Conservation (phyloP, 2,329 filamentous ascomycete genomes). For the Sarocladium brachiariae region DNA sequence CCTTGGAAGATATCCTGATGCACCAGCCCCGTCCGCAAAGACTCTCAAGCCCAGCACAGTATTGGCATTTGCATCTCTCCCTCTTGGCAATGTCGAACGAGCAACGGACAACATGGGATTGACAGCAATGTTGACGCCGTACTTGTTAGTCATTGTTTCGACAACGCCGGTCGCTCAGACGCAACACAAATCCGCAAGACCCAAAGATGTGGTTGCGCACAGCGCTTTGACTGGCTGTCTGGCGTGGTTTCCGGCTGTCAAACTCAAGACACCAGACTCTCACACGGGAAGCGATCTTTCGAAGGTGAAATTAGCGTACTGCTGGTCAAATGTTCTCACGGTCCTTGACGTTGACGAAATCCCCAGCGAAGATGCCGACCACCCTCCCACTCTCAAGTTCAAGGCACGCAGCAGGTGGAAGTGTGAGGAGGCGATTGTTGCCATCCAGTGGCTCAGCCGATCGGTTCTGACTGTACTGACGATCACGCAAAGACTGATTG, state of each 20-base stretch:
- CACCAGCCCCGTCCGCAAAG: slow-evolving; percentile 54
- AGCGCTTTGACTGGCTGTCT: slow-evolving; percentile 89
- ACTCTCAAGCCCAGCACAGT: slow-evolving; percentile 88
- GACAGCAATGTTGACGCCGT: slow-evolving; percentile 92
- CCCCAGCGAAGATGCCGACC: slow-evolving; percentile 61
- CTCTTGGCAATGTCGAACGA: slow-evolving; percentile 89
- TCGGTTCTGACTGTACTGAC: slow-evolving; percentile 89
- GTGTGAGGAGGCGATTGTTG: slow-evolving; percentile 90
- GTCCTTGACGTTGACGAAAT: slow-evolving; percentile 81
- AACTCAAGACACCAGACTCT: slow-evolving; percentile 69
- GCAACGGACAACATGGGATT: slow-evolving; percentile 81
- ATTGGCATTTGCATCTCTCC: slow-evolving; percentile 81
- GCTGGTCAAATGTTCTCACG: slow-evolving; percentile 97
- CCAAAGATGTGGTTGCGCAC: slow-evolving; percentile 85
- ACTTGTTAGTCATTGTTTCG: slow-evolving; percentile 91
- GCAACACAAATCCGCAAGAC: slow-evolving; percentile 85
- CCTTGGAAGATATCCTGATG: slow-evolving; percentile 80
- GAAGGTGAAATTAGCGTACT: slow-evolving; percentile 87
- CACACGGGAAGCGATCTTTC: slow-evolving; percentile 62
- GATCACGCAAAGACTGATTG: slow-evolving; percentile 86
- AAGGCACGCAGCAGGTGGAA: slow-evolving; percentile 81
- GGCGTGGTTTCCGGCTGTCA: slow-evolving; percentile 96
- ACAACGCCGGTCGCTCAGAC: slow-evolving; percentile 95
- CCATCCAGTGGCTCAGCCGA: slow-evolving; percentile 91
- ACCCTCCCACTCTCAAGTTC: slow-evolving; percentile 73